Percentiles rank a stretch among this genome's conserved stretches.
These are phyloP conservation scores for Porpolomopsis calyptriformis DNA, from an alignment of 768 basidiomycete species.

Conservation along the genomic window DNA sequence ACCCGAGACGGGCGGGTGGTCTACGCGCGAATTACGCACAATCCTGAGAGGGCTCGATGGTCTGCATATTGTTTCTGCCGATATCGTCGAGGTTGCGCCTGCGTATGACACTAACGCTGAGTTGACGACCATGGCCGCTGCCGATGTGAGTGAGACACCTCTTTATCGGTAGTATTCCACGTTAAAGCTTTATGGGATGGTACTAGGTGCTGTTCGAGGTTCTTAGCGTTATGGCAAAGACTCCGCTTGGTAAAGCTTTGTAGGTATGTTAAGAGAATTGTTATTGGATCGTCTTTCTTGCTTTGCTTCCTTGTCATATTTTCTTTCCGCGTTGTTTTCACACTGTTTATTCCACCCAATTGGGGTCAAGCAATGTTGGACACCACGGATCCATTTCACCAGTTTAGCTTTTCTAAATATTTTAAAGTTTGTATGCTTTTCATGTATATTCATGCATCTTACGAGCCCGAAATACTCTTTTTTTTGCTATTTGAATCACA, in stretches of 20 bases:
- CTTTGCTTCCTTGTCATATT: no score
- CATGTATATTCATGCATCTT: no score
- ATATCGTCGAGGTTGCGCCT: slow-evolving; percentile 79
- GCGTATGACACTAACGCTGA: slow-evolving; percentile 55
- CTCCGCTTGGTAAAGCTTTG: slow-evolving; percentile 53
- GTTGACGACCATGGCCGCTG: slow-evolving; percentile 26
- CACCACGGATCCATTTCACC: no score
- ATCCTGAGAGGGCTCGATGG: slow-evolving; percentile 70
- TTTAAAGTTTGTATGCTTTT: no score
- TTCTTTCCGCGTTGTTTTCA: no score
- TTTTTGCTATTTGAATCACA: background rate
- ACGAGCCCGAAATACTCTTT: background rate
- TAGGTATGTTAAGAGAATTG: no score
- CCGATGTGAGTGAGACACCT: slow-evolving; percentile 25
- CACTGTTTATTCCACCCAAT: no score
- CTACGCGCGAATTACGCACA: slow-evolving; percentile 69
- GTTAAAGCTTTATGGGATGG: background rate
- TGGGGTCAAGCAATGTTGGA: no score
- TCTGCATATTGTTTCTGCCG: slow-evolving; percentile 66
- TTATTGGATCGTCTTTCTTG: no score
- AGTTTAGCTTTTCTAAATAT: no score
- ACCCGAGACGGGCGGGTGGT: slow-evolving; percentile 79
- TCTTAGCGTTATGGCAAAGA: slow-evolving; percentile 70
- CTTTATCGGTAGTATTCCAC: background rate
- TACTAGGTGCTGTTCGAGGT: slow-evolving; percentile 63